Percentiles rank a stretch among this genome's conserved stretches.
Conservation (phyloP, 306 rosid species). For the Corylus heterophylla region DNA sequence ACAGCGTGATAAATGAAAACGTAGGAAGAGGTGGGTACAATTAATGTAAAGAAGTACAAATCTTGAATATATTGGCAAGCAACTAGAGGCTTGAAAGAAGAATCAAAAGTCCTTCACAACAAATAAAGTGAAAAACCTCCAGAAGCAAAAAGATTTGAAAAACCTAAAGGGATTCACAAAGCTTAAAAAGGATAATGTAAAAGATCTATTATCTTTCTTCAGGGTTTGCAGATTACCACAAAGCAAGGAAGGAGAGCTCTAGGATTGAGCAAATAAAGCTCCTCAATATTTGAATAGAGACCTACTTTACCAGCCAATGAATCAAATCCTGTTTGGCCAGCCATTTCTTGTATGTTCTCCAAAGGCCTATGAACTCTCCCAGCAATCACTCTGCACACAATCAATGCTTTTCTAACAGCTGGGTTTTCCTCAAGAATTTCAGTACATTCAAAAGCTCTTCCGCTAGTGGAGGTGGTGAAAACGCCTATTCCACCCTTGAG, state of each 20-base stretch:
- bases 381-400: constrained; percentile 85
- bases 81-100: constrained; percentile 25
- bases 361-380: constrained; percentile 89
- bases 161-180: constrained; percentile 30
- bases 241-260: constrained; percentile 93
- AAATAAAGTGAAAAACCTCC: constrained; percentile 13
- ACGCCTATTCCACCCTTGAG: constrained; percentile 84
- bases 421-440: constrained; percentile 46
- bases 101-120: constrained; percentile 40
- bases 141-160: constrained; percentile 1
- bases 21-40: constrained; percentile 31
- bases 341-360: constrained; percentile 79
- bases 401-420: constrained; percentile 54
- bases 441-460: constrained; percentile 76
- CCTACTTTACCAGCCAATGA: constrained; percentile 89
- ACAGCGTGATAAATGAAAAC: constrained; percentile 12
- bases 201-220: constrained; percentile 33
- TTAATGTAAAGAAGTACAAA: constrained; percentile 21
- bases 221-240: constrained; percentile 79
- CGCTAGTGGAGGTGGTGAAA: constrained; percentile 93
- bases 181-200: constrained; percentile 27
- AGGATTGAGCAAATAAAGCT: constrained; percentile 83
- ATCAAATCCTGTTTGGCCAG: constrained; percentile 82
- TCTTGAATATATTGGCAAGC: not conserved
- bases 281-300: constrained; percentile 78